Evolutionary conservation across 768 basidiomycete genomes (phyloP).

Genomic region (Termitomyces sp.): DNA sequence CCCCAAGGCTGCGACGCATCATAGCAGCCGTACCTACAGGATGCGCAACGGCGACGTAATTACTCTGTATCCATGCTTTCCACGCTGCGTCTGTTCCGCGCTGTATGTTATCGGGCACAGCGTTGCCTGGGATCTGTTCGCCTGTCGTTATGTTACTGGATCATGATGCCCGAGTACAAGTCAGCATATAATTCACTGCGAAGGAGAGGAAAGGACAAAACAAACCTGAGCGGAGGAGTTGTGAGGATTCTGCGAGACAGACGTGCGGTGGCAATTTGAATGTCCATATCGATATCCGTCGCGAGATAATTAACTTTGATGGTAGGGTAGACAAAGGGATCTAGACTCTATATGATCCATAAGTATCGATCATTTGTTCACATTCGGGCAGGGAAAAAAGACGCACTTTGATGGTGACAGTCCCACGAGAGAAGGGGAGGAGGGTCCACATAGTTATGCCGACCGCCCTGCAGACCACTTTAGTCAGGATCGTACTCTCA

Average conservation of each 20-base stretch:
- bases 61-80: slow-evolving; percentile 41
- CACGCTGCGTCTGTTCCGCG: slow-evolving; percentile 45
- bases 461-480: slow-evolving; percentile 27
- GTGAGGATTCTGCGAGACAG: slow-evolving; percentile 30
- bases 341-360: slow-evolving; percentile 29
- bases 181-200: not conserved
- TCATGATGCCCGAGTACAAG: too few species aligned
- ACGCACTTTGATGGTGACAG: slow-evolving; percentile 42
- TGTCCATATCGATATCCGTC: slow-evolving; percentile 44
- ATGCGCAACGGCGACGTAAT: slow-evolving; percentile 44
- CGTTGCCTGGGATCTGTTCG: slow-evolving; percentile 40
- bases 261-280: slow-evolving; percentile 47
- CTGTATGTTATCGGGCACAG: slow-evolving; percentile 38
- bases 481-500: not conserved
- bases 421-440: slow-evolving; percentile 53
- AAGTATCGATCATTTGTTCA: not conserved
- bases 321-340: slow-evolving; percentile 46
- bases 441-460: slow-evolving; percentile 54
- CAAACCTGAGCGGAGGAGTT: not conserved
- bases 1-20: slow-evolving; percentile 2
- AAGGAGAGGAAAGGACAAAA: not conserved
- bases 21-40: slow-evolving; percentile 37
- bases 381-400: not conserved
- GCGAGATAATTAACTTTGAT: slow-evolving; percentile 52
- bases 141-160: slow-evolving; percentile 3